These are phyloP conservation scores for Proliferodiscus dingleyae DNA, from an alignment of 2,329 filamentous ascomycete genomes.

Conservation along the genomic window DNA sequence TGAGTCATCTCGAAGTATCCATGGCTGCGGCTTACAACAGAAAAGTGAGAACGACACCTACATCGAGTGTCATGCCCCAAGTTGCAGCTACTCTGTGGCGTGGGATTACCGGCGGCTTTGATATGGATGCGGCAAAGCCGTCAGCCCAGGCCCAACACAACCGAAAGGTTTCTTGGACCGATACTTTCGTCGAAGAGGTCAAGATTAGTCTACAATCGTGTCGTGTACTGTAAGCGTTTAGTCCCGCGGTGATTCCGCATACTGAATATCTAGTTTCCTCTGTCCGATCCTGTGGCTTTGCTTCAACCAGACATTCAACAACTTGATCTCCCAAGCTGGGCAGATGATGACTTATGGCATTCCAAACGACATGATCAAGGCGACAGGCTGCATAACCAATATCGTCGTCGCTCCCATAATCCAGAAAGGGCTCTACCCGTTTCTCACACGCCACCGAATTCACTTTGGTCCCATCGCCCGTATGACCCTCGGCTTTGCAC, in stretches of 20 bases:
- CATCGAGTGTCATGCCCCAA: background rate
- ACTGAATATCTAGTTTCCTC: conserved; percentile 42
- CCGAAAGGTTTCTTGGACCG: conserved; percentile 49
- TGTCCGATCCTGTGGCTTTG: conserved; percentile 59
- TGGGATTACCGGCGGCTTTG: background rate
- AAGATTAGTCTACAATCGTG: conserved; percentile 47
- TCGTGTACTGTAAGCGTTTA: conserved; percentile 45
- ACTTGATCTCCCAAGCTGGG: conserved; percentile 52
- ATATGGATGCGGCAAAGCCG: conserved; percentile 51
- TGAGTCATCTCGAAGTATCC: background rate
- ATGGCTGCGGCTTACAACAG: background rate
- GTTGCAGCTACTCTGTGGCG: background rate
- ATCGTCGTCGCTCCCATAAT: conserved; percentile 50
- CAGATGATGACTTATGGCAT: conserved; percentile 46
- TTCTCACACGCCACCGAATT: conserved; percentile 45
- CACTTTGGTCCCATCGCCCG: conserved; percentile 51
- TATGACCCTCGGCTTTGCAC: conserved; percentile 57
- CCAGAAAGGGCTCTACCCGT: conserved; percentile 51
- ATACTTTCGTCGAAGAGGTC: conserved; percentile 58
- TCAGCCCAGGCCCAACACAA: conserved; percentile 45
- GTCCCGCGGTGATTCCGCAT: background rate
- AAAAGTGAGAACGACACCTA: background rate
- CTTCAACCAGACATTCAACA: conserved; percentile 53
- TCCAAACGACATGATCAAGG: conserved; percentile 55
- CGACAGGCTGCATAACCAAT: conserved; percentile 53